phyloP scores from a whole-genome alignment of 768 basidiomycete genomes.

The Sarcomyxa edulis region DNA sequence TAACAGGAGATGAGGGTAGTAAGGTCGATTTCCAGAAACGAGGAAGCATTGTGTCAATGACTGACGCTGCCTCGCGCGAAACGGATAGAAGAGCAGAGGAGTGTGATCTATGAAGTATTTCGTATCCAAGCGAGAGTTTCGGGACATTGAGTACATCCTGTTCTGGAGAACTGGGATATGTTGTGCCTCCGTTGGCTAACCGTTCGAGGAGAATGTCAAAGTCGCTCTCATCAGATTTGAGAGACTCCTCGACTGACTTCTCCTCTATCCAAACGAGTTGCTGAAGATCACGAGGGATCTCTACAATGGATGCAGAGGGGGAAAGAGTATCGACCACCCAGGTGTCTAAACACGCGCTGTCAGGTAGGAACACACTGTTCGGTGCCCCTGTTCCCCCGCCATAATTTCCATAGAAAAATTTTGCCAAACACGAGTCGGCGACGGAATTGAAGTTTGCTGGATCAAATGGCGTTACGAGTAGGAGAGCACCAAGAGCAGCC shows the following conservation, averaged over 20 bases:
- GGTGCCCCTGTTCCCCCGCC: slow-evolving; percentile 27
- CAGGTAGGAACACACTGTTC: slow-evolving; percentile 43
- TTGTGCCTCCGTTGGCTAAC: slow-evolving; percentile 14
- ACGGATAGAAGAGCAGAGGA: slow-evolving; percentile 49
- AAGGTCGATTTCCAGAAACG: slow-evolving; percentile 67
- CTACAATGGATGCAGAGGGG: slow-evolving; percentile 21
- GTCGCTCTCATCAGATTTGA: slow-evolving; percentile 27
- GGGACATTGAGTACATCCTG: slow-evolving; percentile 7
- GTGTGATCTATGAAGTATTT: slow-evolving; percentile 37
- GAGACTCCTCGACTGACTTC: slow-evolving; percentile 39
- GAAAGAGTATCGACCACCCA: slow-evolving; percentile 19
- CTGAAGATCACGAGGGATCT: slow-evolving; percentile 18
- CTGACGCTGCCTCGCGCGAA: slow-evolving; percentile 28
- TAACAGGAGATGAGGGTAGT: slow-evolving; percentile 44
- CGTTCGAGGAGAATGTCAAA: slow-evolving; percentile 30
- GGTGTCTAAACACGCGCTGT: slow-evolving; percentile 33
- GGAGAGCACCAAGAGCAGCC: too few relatives aligned
- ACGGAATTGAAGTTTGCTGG: slow-evolving; percentile 31
- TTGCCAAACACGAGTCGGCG: slow-evolving; percentile 38
- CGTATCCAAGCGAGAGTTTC: slow-evolving; percentile 12
- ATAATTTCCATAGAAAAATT: slow-evolving; percentile 52
- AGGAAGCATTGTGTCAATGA: slow-evolving; percentile 62
- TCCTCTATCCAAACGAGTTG: slow-evolving; percentile 63
- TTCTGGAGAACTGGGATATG: slow-evolving; percentile 11
- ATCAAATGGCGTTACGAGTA: slow-evolving; percentile 43